Base-by-base conservation (phyloP, 305 asterid genomes). In the Caryopteris hybrid region DNA sequence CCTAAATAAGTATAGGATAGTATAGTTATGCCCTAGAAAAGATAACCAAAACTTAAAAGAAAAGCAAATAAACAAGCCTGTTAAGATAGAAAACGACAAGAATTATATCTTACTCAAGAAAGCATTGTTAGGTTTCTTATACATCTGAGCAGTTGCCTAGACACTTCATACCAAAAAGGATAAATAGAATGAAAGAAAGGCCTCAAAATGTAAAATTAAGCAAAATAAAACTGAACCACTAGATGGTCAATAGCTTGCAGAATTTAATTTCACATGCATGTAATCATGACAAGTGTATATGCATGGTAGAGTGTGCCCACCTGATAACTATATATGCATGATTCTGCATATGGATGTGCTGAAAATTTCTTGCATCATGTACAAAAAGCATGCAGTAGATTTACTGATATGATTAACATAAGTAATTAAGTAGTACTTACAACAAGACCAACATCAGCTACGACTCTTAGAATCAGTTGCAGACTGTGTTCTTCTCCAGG, bases 371-470 rank as follows among this genome's bases (percentile, higher is more conserved):
- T 23, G 39, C 20, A 22, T 33, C 60, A 39, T 23, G 41, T 23
- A 56, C 17, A 25, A 31, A 63, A 65, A 34, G 43, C 33, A 69
- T 51, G 45, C 41, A 43, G 46, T 48, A 70, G 64, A 38, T 48
- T 64, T 60, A 34, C 36, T 51, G 18, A 56, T 3, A 65, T 34
- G 52, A 60, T 31, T 54, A 69, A 58, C 43, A 57, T 20, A 55
- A 61, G 47, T 6, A 64, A 45, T 72, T 20, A 55, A 61, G 47
- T 6, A 64, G 46, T 72, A 83, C 97, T 84, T 78, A 93, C 99
- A 69, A 90, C 87, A 66, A 93, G 93, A 63, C 99, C 99, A 84
- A 90, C 96, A 79, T 93, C 99, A 62, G 99, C 99, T 12, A 93
- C 99, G 31, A 93, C 96, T 78, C 99, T 79, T 55, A 93, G 88